phyloP scores from a whole-genome alignment of 306 rosid species.

The Rosa lucieae region DNA sequence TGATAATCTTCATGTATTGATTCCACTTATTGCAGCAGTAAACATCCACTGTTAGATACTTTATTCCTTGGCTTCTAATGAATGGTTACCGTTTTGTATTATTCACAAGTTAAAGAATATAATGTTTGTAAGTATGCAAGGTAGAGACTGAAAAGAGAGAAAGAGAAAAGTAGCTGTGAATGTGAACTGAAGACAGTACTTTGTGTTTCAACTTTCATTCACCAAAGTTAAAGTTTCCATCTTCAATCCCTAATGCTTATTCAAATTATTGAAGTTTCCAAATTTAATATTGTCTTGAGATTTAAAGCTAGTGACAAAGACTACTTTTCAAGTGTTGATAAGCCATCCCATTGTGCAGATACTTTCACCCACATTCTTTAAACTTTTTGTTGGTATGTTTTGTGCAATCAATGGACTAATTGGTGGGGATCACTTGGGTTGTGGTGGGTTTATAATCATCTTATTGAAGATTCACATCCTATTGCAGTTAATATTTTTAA shows the following conservation, averaged over 20 bases:
- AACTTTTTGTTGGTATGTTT: slow-evolving; percentile 22
- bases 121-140: slow-evolving; percentile 22
- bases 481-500: slow-evolving; percentile 2
- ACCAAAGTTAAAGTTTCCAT: slow-evolving; percentile 36
- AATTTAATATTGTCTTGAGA: slow-evolving; percentile 20
- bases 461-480: slow-evolving; percentile 21
- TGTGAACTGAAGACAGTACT: slow-evolving; percentile 29
- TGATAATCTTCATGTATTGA: background rate
- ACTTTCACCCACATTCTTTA: slow-evolving; percentile 35
- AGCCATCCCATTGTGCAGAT: slow-evolving; percentile 31
- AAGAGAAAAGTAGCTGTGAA: slow-evolving; percentile 11
- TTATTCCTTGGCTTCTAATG: slow-evolving; percentile 1
- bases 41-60: background rate
- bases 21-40: background rate
- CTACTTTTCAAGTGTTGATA: slow-evolving; percentile 37
- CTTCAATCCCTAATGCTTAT: slow-evolving; percentile 12
- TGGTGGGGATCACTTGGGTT: slow-evolving; percentile 26
- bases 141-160: slow-evolving; percentile 12
- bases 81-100: background rate
- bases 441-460: slow-evolving; percentile 23
- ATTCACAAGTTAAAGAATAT: slow-evolving; percentile 12
- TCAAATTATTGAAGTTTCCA: slow-evolving; percentile 20
- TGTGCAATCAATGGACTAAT: slow-evolving; percentile 7
- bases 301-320: slow-evolving; percentile 34
- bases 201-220: slow-evolving; percentile 31